Evolutionary conservation across 2,329 filamentous ascomycete species (phyloP).

Genomic region (Bertia moriformis): DNA sequence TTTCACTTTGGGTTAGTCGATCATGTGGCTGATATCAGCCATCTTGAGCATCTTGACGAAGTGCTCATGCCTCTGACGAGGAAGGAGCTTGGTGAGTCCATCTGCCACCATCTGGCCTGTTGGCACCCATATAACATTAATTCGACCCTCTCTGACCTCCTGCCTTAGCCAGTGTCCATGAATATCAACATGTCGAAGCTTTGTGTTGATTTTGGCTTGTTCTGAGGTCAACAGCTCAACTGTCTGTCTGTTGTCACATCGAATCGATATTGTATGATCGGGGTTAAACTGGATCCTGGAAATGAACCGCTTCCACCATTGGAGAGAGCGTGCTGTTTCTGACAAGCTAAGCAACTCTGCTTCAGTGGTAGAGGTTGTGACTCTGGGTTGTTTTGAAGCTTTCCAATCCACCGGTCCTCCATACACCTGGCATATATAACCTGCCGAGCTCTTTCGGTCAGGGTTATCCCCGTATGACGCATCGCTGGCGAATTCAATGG

Average conservation of each 20-base stretch:
- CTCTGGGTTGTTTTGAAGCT: background rate
- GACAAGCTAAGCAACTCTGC: background rate
- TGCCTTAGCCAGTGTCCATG: slow-evolving; percentile 10
- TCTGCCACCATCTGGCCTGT: slow-evolving; percentile 8
- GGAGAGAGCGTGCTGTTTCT: background rate
- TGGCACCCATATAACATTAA: slow-evolving; percentile 8
- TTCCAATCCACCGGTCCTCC: background rate
- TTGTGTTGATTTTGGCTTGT: slow-evolving; percentile 4
- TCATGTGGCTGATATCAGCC: no score
- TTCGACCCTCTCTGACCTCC: slow-evolving; percentile 5
- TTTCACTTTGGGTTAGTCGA: no score
- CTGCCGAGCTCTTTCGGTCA: background rate
- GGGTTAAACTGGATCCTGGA: background rate
- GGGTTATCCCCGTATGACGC: background rate
- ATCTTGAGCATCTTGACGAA: no score
- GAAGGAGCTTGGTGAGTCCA: slow-evolving; percentile 8
- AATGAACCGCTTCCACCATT: background rate
- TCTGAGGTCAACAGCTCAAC: slow-evolving; percentile 4
- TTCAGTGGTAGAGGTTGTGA: background rate
- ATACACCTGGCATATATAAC: background rate
- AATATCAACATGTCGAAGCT: slow-evolving; percentile 11
- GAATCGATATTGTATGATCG: background rate
- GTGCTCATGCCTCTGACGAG: no score
- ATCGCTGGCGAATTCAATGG: no score
- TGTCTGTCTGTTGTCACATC: slow-evolving; percentile 1